phyloP scores from a whole-genome alignment of 306 rosid species.

The Herpetospermum pedunculosum region DNA sequence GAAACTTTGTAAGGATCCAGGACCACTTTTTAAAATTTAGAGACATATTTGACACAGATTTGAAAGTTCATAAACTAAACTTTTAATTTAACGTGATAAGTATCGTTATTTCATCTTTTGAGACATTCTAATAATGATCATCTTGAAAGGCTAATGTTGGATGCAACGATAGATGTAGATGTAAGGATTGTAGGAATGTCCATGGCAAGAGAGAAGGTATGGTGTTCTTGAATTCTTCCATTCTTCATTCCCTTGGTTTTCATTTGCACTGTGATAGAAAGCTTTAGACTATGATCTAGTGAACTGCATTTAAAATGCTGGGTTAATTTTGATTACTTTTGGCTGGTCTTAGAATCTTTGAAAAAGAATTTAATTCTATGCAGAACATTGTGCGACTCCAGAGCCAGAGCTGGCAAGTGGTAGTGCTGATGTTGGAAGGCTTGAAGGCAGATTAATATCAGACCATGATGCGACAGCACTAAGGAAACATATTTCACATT shows the following conservation, averaged over 20 bases:
- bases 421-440: conserved; percentile 1
- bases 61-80: no score
- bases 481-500: conserved; percentile 14
- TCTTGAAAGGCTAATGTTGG: conserved; percentile 48
- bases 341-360: neutral
- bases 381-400: conserved; percentile 26
- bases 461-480: conserved; percentile 26
- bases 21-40: no score
- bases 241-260: conserved; percentile 2
- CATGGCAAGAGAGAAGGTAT: conserved; percentile 59
- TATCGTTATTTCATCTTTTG: neutral
- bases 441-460: neutral
- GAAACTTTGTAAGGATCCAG: no score
- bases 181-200: conserved; percentile 52
- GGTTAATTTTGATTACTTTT: neutral
- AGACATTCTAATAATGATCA: neutral
- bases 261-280: neutral
- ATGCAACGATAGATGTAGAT: conserved; percentile 62
- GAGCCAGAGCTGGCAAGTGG: neutral
- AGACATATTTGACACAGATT: no score
- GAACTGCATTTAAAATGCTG: neutral
- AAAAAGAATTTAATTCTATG: no score
- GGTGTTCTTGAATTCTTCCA: neutral
- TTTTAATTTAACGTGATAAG: no score
- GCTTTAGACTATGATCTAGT: neutral